These are phyloP conservation scores for Trametes sanguinea DNA, from an alignment of 768 basidiomycete species.

Conservation along the genomic window DNA sequence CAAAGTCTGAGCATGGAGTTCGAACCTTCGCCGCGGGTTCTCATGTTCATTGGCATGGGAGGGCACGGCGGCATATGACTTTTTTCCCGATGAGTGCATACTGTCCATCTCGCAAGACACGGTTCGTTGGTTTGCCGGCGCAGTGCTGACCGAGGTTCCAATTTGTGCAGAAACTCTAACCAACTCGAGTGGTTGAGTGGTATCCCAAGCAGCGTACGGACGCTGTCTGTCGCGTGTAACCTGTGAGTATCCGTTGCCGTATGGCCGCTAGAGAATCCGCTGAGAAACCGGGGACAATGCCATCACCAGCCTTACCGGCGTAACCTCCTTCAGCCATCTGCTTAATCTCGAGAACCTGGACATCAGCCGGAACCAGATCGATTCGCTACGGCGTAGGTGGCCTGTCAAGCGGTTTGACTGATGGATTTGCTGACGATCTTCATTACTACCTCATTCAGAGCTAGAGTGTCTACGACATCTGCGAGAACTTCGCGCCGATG, in stretches of 20 bases:
- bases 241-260: constrained; percentile 46
- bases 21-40: constrained; percentile 1
- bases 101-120: not conserved
- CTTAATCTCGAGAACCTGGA: constrained; percentile 86
- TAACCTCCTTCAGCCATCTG: constrained; percentile 89
- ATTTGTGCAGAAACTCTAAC: constrained; percentile 61
- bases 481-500: constrained; percentile 87
- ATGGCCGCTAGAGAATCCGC: not conserved
- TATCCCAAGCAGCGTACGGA: constrained; percentile 68
- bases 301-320: constrained; percentile 64
- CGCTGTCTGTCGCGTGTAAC: constrained; percentile 77
- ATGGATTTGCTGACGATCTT: not conserved
- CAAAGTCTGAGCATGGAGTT: not conserved
- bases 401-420: not conserved
- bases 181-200: constrained; percentile 80
- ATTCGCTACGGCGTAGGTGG: constrained; percentile 80
- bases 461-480: constrained; percentile 81
- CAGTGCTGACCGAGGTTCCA: not conserved
- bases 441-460: constrained; percentile 49
- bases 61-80: not conserved
- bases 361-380: constrained; percentile 87
- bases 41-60: constrained; percentile 13
- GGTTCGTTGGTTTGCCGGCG: not conserved
- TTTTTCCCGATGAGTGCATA: not conserved
- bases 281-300: not conserved